Evolutionary conservation across 441 rosid genomes (phyloP), one percentile per base, ranked within the genome.

Genomic region (Melianthus villosus): DNA sequence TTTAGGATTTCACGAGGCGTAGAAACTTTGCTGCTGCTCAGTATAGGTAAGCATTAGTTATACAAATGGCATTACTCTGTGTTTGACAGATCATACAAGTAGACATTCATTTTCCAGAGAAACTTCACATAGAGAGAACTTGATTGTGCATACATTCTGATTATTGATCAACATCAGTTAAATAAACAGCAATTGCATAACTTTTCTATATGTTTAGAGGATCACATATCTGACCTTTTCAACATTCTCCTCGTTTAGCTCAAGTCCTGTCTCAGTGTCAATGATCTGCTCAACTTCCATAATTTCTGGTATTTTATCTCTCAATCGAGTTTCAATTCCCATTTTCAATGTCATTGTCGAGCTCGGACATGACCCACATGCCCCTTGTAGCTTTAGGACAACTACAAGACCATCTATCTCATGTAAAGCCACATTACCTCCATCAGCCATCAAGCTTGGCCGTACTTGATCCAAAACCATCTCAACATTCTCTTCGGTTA

Each of bases 341-440:
- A 65, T 78, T 56, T 71, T 74, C 29, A 78, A 56, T 0, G 87
- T 77, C 87, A 74, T 71, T 1, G 79, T 64, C 1, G 87, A 78
- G 61, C 82, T 78, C 0, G 82, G 87, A 58, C 82, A 78, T 3
- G 87, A 78, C 1, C 87, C 87, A 25, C 87, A 74, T 31, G 87
- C 87, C 42, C 82, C 82, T 52, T 78, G 79, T 27, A 78, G 66
- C 64, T 69, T 78, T 25, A 78, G 19, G 31, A 74, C 77, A 18
- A 78, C 87, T 6, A 78, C 68, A 25, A 71, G 75, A 15, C 87
- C 82, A 38, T 78, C 82, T 48, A 78, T 74, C 50, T 78, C 87
- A 6, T 74, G 87, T 15, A 78, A 43, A 32, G 79, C 82, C 19
- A 78, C 87, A 34, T 78, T 78, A 4, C 82, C 82, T 33, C 87